Evolutionary conservation across 1,284 basidiomycete genomes (phyloP), one percentile per base, ranked within the genome.

Genomic region (Ustilago vetiveriae): DNA sequence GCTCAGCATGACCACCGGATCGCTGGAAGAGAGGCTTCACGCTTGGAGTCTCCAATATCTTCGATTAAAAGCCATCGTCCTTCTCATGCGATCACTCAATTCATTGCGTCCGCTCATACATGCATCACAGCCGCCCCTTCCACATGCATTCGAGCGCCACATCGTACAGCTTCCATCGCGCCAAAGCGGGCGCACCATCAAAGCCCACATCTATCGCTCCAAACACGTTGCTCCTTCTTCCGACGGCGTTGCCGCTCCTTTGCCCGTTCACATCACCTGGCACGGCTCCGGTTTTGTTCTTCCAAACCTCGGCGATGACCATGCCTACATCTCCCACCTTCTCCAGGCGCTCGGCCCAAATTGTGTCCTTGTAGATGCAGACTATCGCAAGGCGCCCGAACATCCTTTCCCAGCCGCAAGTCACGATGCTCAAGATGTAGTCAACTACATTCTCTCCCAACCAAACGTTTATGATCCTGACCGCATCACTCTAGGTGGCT

Each of bases 341-440:
- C 29, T 74, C 22, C 32, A 54, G 27, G 37, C 48, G 35, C 53
- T 50, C 21, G 53, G 70, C 8, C 52, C 51, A 22, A 37, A 66
- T 13, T 67, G 54, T 29, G 38, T 69, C 19, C 45, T 76, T 4
- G 44, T 77, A 36, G 78, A 80, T 26, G 63, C 65, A 32, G 76
- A 77, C 41, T 80, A 80, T 35, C 76, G 78, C 49, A 80, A 80
- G 43, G 68, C 75, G 11, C 78, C 78, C 21, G 76, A 77, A 56
- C 48, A 72, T 32, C 78, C 78, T 9, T 77, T 72, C 47, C 78
- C 78, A 0, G 73, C 64, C 23, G 59, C 68, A 30, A 40, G 51
- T 14, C 54, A 72, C 22, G 73, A 79, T 42, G 60, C 60, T 2
- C 56, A 70, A 21, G 75, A 79, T 29, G 54, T 63, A 9, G 47